phyloP scores from a whole-genome alignment of 768 basidiomycete species.

The Russula emetica region DNA sequence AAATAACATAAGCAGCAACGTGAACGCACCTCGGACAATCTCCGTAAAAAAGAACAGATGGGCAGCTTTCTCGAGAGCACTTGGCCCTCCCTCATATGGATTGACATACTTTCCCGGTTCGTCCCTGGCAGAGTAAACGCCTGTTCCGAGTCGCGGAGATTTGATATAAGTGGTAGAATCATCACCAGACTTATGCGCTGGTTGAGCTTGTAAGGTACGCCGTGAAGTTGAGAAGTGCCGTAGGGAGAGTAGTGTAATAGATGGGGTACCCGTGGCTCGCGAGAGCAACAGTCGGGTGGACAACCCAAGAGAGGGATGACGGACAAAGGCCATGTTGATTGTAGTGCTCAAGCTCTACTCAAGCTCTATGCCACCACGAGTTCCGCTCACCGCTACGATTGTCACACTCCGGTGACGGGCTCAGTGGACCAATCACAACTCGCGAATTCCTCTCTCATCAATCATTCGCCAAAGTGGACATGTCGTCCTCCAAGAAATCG shows the following conservation, averaged over 20 bases:
- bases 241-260: constrained; percentile 40
- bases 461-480: constrained; percentile 27
- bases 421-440: constrained; percentile 46
- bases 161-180: constrained; percentile 31
- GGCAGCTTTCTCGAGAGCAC: constrained; percentile 93
- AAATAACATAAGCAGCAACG: constrained; percentile 7
- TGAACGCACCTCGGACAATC: constrained; percentile 79
- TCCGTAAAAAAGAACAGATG: constrained; percentile 99
- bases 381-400: neutral
- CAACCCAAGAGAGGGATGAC: constrained; percentile 50
- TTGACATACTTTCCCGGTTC: constrained; percentile 53
- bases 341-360: constrained; percentile 27
- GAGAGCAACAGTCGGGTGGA: constrained; percentile 43
- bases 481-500: constrained; percentile 58
- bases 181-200: constrained; percentile 20
- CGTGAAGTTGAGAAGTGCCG: constrained; percentile 47
- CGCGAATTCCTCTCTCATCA: constrained; percentile 29
- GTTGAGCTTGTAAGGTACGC: constrained; percentile 28
- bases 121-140: constrained; percentile 36
- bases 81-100: constrained; percentile 74
- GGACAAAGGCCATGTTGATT: constrained; percentile 53
- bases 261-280: constrained; percentile 30
- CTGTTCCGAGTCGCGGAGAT: constrained; percentile 37
- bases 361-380: constrained; percentile 38
- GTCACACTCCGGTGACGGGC: constrained; percentile 16